These are phyloP conservation scores for Termitomyces bulborhizus DNA, from an alignment of 768 basidiomycete genomes.

Conservation along the genomic window DNA sequence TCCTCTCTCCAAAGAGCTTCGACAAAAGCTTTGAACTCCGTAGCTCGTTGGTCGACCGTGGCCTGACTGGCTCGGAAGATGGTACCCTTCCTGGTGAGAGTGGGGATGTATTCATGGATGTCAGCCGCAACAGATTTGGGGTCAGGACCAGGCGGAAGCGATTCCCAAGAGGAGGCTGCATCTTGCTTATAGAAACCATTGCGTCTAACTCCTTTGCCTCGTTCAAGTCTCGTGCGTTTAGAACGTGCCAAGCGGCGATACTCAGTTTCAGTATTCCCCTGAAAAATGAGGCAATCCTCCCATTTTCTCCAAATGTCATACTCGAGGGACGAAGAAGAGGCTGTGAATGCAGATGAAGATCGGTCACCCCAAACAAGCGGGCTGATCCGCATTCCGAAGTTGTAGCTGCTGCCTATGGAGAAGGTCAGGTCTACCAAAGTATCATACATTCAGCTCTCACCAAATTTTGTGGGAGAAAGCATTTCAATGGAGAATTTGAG, in stretches of 20 bases:
- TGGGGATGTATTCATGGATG: conserved; percentile 61
- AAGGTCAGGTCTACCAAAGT: neutral
- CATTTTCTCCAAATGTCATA: conserved; percentile 78
- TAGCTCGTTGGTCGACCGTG: conserved; percentile 55
- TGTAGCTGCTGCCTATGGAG: conserved; percentile 41
- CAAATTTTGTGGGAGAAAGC: conserved; percentile 51
- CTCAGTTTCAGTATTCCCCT: conserved; percentile 60
- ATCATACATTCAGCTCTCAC: conserved; percentile 22
- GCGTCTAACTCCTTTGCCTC: conserved; percentile 74
- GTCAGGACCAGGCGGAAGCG: conserved; percentile 78
- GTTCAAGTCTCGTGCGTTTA: conserved; percentile 60
- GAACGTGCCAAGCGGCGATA: conserved; percentile 57
- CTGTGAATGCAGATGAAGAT: conserved; percentile 31
- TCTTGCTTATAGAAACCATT: conserved; percentile 66
- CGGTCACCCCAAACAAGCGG: conserved; percentile 34
- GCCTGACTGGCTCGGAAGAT: conserved; percentile 68
- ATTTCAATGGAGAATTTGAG: conserved; percentile 52
- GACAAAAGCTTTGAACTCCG: conserved; percentile 55
- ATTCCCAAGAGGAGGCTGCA: conserved; percentile 78
- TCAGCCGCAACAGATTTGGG: conserved; percentile 67
- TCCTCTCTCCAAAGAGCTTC: conserved; percentile 51
- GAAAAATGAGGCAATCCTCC: conserved; percentile 80
- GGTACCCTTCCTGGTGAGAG: conserved; percentile 63
- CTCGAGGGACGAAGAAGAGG: conserved; percentile 27
- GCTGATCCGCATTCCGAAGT: conserved; percentile 58